Evolutionary conservation across 305 asterid genomes (phyloP), one percentile per base, ranked within the genome.

Genomic region (Rubia peregrina): DNA sequence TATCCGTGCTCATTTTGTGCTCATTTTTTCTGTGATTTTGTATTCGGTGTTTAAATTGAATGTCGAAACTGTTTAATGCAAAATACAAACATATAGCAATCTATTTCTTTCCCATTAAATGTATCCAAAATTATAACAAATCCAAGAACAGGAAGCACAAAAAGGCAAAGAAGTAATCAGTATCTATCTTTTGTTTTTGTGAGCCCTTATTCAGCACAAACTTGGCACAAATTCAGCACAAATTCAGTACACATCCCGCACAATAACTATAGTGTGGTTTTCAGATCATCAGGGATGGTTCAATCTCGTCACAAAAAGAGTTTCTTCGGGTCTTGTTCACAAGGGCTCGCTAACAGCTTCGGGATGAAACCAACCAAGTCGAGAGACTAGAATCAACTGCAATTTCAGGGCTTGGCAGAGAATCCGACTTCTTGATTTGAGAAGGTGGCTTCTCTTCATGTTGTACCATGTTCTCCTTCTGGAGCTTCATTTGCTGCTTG

Each of bases 361-460:
- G 56, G 12, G 60, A 43, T 53, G 84, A 71, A 68, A 74, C 69
- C 79, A 86, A 61, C 89, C 95, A 88, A 69, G 82, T 85, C 13
- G 90, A 78, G 71, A 88, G 88, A 63, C 92, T 86, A 42, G 85
- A 77, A 83, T 83, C 84, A 61, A 83, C 90, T 46, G 85, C 69
- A 69, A 78, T 49, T 16, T 56, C 80, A 13, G 26, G 77, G 63
- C 16, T 63, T 19, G 68, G 59, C 40, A 51, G 55, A 68, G 72
- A 69, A 59, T 71, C 43, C 26, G 75, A 63, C 60, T 38, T 12
- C 61, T 70, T 64, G 49, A 61, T 43, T 65, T 14, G 42, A 5
- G 73, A 68, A 4, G 71, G 55, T 11, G 64, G 78, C 74, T 67
- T 70, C 68, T 82, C 81, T 68, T 80, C 81, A 67, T 77, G 77